Evolutionary conservation across 805 yeast genomes (phyloP).

Genomic region (Priceomyces castillae): DNA sequence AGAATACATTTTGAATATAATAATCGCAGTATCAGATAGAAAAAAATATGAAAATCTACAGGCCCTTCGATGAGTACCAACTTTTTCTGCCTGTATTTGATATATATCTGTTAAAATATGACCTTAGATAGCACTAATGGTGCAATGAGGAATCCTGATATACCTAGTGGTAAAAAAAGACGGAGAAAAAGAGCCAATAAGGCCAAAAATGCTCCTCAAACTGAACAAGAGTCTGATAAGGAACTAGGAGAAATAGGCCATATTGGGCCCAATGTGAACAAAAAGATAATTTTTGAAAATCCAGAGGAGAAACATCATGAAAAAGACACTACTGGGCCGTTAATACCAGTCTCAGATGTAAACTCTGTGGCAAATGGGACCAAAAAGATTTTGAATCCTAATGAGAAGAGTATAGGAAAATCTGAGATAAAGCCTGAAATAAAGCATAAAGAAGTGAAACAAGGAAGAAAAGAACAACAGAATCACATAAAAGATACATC

Average conservation of each 20-base stretch:
- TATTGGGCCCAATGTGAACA: neutral
- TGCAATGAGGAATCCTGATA: neutral
- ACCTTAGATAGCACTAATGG: neutral
- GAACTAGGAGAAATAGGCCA: neutral
- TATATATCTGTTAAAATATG: neutral
- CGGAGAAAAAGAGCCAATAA: constrained; percentile 33
- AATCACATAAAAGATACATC: no score
- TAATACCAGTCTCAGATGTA: no score
- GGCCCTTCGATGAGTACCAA: neutral
- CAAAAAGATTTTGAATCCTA: no score
- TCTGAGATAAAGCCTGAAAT: no score
- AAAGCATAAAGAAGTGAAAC: no score
- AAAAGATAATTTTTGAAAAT: neutral
- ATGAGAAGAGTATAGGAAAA: no score
- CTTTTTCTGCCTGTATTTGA: neutral
- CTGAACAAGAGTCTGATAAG: neutral
- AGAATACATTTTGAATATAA: neutral
- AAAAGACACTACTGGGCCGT: no score
- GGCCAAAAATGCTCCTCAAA: constrained; percentile 10
- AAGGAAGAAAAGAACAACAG: no score
- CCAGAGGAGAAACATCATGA: neutral
- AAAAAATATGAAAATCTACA: neutral
- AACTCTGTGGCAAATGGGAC: no score
- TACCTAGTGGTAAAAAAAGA: constrained; percentile 15
- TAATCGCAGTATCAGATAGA: constrained; percentile 1